A percentile compares a stretch with the other conserved stretches of the same genome.
These are phyloP conservation scores for Fusarium sp. DNA, from an alignment of 2,329 filamentous ascomycete genomes.

Conservation along the genomic window DNA sequence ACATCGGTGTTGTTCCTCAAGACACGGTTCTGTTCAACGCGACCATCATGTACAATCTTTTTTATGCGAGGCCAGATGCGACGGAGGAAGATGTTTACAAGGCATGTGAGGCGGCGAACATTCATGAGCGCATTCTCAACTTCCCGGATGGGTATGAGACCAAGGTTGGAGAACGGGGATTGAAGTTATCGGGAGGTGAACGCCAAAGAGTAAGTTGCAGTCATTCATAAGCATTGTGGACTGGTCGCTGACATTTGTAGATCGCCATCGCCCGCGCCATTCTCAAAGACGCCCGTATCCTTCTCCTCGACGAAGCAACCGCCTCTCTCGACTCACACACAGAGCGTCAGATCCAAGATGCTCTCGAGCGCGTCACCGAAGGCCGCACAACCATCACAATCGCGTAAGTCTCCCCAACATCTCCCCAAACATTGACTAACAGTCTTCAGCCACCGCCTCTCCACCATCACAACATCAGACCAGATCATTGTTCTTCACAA, in stretches of 20 bases:
- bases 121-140: constrained; percentile 62
- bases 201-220: constrained; percentile 59
- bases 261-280: constrained; percentile 71
- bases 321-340: constrained; percentile 73
- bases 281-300: constrained; percentile 73
- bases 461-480: constrained; percentile 65
- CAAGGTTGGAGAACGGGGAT: constrained; percentile 62
- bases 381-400: constrained; percentile 64
- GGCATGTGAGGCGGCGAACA: constrained; percentile 62
- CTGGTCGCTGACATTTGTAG: constrained; percentile 26
- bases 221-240: not conserved
- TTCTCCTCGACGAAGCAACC: constrained; percentile 77
- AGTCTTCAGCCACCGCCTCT: constrained; percentile 59
- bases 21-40: constrained; percentile 62
- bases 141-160: constrained; percentile 64
- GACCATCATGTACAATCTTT: constrained; percentile 64
- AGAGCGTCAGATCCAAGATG: constrained; percentile 66
- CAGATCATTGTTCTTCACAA: constrained; percentile 64
- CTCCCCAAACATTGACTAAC: not conserved
- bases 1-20: constrained; percentile 57
- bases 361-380: constrained; percentile 57
- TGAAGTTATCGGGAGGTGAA: constrained; percentile 68
- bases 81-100: constrained; percentile 60
- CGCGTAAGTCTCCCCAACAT: constrained; percentile 46
- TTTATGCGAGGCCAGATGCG: constrained; percentile 60